Conservation (phyloP, 495 filamentous ascomycete species). For the Rhizodiscina lignyota region DNA sequence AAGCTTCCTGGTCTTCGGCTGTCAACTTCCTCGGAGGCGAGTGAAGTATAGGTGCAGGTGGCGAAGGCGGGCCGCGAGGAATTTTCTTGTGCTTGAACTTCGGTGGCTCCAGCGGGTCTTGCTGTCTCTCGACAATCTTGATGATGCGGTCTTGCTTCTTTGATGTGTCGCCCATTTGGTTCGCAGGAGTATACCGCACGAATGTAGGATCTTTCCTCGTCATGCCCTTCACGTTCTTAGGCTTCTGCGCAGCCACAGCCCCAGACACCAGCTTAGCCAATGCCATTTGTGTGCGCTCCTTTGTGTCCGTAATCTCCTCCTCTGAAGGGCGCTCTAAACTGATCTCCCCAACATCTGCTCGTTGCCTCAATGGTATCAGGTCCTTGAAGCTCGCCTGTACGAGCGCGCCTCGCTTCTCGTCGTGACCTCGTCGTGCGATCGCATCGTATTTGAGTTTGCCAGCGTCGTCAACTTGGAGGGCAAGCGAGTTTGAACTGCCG, state of each 20-base stretch:
- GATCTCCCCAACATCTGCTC: conserved; percentile 85
- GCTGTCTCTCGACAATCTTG: conserved; percentile 91
- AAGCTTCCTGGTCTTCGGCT: conserved; percentile 91
- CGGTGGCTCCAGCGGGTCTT: conserved; percentile 94
- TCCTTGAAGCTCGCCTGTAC: conserved; percentile 95
- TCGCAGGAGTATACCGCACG: conserved; percentile 87
- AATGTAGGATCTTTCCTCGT: conserved; percentile 74
- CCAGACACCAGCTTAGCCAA: conserved; percentile 67
- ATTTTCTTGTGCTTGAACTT: conserved; percentile 99
- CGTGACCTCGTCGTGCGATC: conserved; percentile 82
- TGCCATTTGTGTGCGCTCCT: conserved; percentile 77
- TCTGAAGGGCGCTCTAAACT: conserved; percentile 74
- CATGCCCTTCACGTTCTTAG: conserved; percentile 76
- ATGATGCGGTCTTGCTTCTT: conserved; percentile 90
- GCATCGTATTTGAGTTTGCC: conserved; percentile 95
- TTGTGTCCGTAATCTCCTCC: conserved; percentile 65
- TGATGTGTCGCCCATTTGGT: conserved; percentile 87
- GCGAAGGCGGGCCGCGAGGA: conserved; percentile 79
- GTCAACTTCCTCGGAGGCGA: conserved; percentile 90
- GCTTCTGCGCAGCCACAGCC: conserved; percentile 81
- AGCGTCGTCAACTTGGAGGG: conserved; percentile 75
- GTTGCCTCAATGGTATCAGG: conserved; percentile 83
- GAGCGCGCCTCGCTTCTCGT: conserved; percentile 60
- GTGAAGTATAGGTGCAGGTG: conserved; percentile 88
- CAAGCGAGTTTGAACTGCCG: conserved; percentile 68